Conservation (phyloP, 2,329 filamentous ascomycete species). For the Colletotrichum costaricense region DNA sequence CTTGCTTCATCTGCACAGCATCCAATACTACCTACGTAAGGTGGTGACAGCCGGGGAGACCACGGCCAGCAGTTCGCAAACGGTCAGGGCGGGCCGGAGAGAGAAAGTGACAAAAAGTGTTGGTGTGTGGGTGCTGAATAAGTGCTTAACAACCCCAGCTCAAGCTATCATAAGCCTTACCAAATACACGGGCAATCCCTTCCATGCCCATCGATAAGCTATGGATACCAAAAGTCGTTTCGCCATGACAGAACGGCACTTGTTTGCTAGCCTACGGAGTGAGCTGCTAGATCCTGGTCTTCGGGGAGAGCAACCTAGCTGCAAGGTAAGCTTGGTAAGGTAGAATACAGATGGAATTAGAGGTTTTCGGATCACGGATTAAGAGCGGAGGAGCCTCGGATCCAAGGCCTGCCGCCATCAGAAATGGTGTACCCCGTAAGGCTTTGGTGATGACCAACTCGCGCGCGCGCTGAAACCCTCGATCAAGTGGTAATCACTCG, state of each 20-base stretch:
- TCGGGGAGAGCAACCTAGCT: too few relatives aligned
- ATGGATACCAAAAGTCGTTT: neutral
- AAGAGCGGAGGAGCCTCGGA: neutral
- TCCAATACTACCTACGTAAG: neutral
- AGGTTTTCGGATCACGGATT: neutral
- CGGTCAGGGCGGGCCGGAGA: neutral
- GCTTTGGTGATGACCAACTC: neutral
- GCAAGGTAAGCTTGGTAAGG: too few relatives aligned
- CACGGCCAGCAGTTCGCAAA: neutral
- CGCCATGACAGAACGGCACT: neutral
- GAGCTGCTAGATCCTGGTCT: neutral
- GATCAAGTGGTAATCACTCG: neutral
- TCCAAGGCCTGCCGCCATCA: neutral
- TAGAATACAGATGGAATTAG: neutral
- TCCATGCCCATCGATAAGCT: neutral
- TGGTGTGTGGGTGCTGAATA: conserved; percentile 20
- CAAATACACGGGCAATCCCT: conserved; percentile 13
- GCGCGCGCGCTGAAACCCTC: neutral
- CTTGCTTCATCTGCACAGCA: neutral
- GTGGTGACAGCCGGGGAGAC: neutral
- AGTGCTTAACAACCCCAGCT: conserved; percentile 29
- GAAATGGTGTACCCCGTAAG: neutral
- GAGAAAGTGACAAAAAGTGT: neutral
- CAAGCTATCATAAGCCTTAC: conserved; percentile 25
- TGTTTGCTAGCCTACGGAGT: neutral